These are phyloP conservation scores for Solanum rostratum DNA, from an alignment of 257 asterid genomes.

Conservation along the genomic window DNA sequence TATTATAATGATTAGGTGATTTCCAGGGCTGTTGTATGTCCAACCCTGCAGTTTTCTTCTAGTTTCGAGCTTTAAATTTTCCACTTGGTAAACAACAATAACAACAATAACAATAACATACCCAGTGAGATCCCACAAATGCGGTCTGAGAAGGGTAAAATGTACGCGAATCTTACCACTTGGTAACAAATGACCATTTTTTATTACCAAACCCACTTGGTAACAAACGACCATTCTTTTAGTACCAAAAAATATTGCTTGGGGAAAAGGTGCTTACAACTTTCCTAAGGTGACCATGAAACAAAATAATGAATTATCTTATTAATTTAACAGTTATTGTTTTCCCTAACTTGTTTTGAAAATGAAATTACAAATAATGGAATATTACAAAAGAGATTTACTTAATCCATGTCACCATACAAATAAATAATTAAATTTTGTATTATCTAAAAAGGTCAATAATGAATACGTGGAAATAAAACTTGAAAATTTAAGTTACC, in stretches of 20 bases:
- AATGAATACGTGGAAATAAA: neutral
- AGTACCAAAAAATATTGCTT: neutral
- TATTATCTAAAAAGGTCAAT: neutral
- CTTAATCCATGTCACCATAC: neutral
- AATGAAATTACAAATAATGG: neutral
- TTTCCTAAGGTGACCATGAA: neutral
- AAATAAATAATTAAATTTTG: neutral
- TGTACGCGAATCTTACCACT: too few relatives aligned
- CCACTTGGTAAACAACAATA: neutral
- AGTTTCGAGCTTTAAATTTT: too few relatives aligned
- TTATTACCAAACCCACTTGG: too few relatives aligned
- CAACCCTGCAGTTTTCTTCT: neutral
- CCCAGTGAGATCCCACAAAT: too few relatives aligned
- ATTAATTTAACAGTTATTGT: neutral
- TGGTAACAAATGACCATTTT: too few relatives aligned
- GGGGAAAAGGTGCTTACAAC: neutral
- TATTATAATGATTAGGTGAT: neutral
- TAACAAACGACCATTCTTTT: too few relatives aligned
- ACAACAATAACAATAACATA: too few relatives aligned
- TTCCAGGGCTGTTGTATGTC: neutral
- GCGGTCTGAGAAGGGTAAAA: too few relatives aligned
- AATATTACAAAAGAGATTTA: neutral
- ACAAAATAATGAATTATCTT: neutral
- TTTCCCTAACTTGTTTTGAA: neutral
- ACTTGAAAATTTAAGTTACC: too few relatives aligned